Conservation (phyloP, 257 asterid genomes). For the Rauvolfia tetraphylla region DNA sequence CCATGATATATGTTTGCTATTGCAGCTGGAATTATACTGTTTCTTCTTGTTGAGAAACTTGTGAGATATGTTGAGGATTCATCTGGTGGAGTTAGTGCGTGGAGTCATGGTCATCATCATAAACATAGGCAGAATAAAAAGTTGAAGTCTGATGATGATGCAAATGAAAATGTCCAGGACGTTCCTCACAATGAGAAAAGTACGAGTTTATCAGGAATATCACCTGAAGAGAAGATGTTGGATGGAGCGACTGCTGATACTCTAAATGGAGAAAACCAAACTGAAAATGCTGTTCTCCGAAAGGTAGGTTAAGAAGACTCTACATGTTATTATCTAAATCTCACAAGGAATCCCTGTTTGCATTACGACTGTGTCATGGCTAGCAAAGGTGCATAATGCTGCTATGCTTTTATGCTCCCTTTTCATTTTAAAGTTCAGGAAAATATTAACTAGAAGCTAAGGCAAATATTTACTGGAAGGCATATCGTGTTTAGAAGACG, state of each 20-base stretch:
- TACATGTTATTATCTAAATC: neutral
- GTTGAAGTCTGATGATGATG: conserved; percentile 44
- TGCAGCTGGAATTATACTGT: conserved; percentile 86
- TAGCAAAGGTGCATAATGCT: neutral
- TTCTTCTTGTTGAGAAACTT: conserved; percentile 86
- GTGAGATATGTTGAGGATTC: conserved; percentile 88
- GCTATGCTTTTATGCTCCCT: neutral
- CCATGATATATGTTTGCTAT: conserved; percentile 28
- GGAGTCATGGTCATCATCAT: conserved; percentile 50
- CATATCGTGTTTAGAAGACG: neutral
- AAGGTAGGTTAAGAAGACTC: conserved; percentile 54
- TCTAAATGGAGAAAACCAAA: conserved; percentile 30
- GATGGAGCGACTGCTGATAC: conserved; percentile 33
- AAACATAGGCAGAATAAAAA: conserved; percentile 43
- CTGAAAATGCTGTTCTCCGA: conserved; percentile 39
- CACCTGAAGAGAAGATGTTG: conserved; percentile 31
- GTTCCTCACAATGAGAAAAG: conserved; percentile 34
- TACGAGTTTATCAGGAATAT: conserved; percentile 26
- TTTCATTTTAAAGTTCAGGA: neutral
- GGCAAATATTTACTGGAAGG: neutral
- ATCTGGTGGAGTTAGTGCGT: conserved; percentile 55
- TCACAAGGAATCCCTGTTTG: neutral
- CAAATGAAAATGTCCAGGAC: conserved; percentile 39
- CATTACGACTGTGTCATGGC: neutral
- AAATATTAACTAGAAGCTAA: neutral